Conservation (phyloP, 495 filamentous ascomycete species). For the Tuber aestivum region DNA sequence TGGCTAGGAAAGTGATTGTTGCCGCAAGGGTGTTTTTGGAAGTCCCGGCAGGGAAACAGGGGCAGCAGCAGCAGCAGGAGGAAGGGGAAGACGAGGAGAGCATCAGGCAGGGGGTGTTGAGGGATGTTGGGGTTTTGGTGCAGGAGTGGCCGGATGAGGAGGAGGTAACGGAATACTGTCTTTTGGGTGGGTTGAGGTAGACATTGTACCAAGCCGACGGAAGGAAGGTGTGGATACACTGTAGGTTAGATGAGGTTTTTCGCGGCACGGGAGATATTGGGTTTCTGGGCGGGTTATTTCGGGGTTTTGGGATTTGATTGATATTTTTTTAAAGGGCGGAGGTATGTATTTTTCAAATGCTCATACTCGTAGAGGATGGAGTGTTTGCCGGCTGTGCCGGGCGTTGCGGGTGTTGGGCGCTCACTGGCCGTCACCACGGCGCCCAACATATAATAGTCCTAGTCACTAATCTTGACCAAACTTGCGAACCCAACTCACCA, state of each 20-base stretch:
- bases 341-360: not conserved
- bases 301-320: not conserved
- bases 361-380: not conserved
- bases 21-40: conserved; percentile 29
- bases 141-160: conserved; percentile 9
- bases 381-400: not conserved
- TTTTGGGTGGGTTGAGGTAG: conserved; percentile 11
- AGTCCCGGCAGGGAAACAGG: conserved; percentile 8
- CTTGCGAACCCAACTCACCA: not conserved
- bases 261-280: not conserved
- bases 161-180: conserved; percentile 20
- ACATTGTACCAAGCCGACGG: not conserved
- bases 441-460: not conserved
- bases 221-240: not conserved
- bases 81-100: conserved; percentile 7
- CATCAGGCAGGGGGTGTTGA: conserved; percentile 9
- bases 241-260: not conserved
- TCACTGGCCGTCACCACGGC: not conserved
- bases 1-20: conserved; percentile 25
- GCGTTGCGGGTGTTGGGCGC: too few relatives aligned
- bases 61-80: conserved; percentile 10
- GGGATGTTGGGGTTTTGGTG: conserved; percentile 2
- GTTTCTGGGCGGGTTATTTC: not conserved
- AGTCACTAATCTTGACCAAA: not conserved
- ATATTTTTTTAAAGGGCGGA: not conserved